A percentile compares a stretch with the other conserved stretches of the same genome.
Evolutionary conservation across 2,329 filamentous ascomycete species (phyloP).

Genomic region (Aspergillus cejpii): DNA sequence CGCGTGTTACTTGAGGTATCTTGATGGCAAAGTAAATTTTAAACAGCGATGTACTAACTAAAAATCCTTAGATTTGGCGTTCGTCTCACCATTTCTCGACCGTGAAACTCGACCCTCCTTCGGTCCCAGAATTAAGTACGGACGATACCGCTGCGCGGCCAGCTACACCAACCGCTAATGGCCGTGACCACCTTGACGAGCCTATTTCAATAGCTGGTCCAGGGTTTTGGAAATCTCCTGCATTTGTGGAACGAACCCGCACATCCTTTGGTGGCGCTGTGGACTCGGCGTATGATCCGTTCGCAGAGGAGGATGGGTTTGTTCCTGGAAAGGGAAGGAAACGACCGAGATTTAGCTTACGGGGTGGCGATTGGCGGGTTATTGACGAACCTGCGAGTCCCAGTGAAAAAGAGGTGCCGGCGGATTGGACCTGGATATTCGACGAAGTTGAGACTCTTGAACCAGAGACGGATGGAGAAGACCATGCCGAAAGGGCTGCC

Average conservation of each 20-base stretch:
- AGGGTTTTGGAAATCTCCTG: conserved; percentile 66
- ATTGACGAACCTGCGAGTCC: conserved; percentile 65
- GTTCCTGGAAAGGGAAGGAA: conserved; percentile 59
- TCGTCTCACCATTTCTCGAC: conserved; percentile 20
- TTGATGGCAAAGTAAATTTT: not conserved
- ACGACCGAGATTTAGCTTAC: conserved; percentile 60
- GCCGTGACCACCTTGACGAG: conserved; percentile 10
- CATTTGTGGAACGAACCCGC: conserved; percentile 66
- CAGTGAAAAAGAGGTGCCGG: conserved; percentile 41
- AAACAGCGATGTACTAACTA: not conserved
- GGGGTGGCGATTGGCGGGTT: conserved; percentile 67
- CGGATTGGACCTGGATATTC: conserved; percentile 26
- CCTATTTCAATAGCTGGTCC: conserved; percentile 27
- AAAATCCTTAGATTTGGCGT: conserved; percentile 20
- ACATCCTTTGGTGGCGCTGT: conserved; percentile 63
- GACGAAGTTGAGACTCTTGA: conserved; percentile 18
- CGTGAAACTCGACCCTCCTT: conserved; percentile 50
- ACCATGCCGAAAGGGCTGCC: not conserved
- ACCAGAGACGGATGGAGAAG: conserved; percentile 11
- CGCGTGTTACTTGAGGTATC: conserved; percentile 35
- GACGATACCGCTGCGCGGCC: conserved; percentile 18
- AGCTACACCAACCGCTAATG: conserved; percentile 23
- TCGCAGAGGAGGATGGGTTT: conserved; percentile 60
- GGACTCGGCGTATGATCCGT: conserved; percentile 58
- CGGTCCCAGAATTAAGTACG: conserved; percentile 18